These are phyloP conservation scores for Pythium aristosporum DNA, from an alignment of 352 stramenopile genomes.

Conservation along the genomic window DNA sequence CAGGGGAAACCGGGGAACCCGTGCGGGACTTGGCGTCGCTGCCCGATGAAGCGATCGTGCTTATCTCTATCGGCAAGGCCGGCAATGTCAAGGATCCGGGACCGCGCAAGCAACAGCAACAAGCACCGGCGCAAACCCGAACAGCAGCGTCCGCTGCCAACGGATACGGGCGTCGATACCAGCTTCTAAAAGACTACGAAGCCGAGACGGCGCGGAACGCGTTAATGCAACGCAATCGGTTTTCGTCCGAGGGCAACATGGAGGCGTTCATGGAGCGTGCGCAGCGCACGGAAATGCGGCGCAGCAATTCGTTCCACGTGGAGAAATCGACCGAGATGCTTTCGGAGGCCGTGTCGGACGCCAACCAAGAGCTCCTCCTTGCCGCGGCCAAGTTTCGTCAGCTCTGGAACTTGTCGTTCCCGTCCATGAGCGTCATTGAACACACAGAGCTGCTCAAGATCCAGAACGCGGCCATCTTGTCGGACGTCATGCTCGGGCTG, in stretches of 20 bases:
- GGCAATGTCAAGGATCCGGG: slow-evolving; percentile 73
- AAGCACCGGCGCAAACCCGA: background rate
- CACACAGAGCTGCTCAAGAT: slow-evolving; percentile 62
- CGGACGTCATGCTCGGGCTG: slow-evolving; percentile 80
- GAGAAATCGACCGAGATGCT: slow-evolving; percentile 32
- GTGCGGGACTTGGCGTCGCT: slow-evolving; percentile 52
- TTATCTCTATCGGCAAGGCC: slow-evolving; percentile 75
- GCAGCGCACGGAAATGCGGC: slow-evolving; percentile 29
- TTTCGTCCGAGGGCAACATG: slow-evolving; percentile 53
- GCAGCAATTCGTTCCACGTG: slow-evolving; percentile 54
- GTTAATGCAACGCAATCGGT: slow-evolving; percentile 42
- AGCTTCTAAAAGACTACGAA: slow-evolving; percentile 25
- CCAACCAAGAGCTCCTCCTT: background rate
- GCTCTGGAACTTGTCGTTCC: slow-evolving; percentile 77
- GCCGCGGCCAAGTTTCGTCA: slow-evolving; percentile 59
- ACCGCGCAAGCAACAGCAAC: slow-evolving; percentile 21
- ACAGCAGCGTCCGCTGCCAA: background rate
- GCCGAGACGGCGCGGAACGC: slow-evolving; percentile 20
- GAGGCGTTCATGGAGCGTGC: slow-evolving; percentile 35
- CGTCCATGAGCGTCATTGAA: slow-evolving; percentile 66
- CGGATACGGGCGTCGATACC: slow-evolving; percentile 23
- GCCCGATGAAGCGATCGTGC: slow-evolving; percentile 61
- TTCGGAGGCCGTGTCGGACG: slow-evolving; percentile 12
- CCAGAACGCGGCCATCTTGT: slow-evolving; percentile 58
- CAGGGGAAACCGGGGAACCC: slow-evolving; percentile 63